Base-by-base conservation (phyloP, 1,284 basidiomycete genomes). In the Cryptococcus sp. region DNA sequence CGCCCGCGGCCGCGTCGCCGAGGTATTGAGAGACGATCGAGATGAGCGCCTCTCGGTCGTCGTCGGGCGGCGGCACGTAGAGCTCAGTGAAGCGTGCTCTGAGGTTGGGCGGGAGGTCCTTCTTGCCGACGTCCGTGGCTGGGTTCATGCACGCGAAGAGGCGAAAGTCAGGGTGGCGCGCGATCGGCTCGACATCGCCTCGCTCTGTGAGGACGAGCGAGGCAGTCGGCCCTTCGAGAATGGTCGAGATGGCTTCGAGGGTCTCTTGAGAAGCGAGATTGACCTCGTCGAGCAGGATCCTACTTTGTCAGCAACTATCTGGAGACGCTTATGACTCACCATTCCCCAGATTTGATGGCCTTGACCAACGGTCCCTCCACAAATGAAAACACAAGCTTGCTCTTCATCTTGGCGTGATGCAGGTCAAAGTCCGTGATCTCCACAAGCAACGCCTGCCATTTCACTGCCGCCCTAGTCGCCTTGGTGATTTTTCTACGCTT, bases 111-210 rank as follows among this genome's bases (percentile, higher is more conserved):
- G 92, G 91, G 1, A 99, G 85, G 68, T 98, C 95, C 69, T 93
- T 95, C 81, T 98, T 99, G 53, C 96, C 96, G 20, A 98, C 91
- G 64, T 99, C 96, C 2, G 95, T 98, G 0, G 96, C 96, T 2
- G 96, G 96, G 71, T 99, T 99, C 96, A 99, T 99, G 74, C 96
- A 99, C 1, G 93, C 94, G 69, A 98, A 98, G 8, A 98, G 80
- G 24, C 95, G 88, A 79, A 99, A 99, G 67, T 96, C 87, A 18
- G 91, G 86, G 73, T 98, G 96, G 1, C 96, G 87, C 36, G 87
- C 86, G 24, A 98, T 83, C 0, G 91, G 89, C 69, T 94, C 91
- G 55, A 98, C 78, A 33, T 93, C 89, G 1, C 95, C 96, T 71
- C 93, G 87, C 72, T 98, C 96, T 0, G 92, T 95, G 53, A 98